Conservation (phyloP, 257 asterid genomes). For the Galeopsis tetrahit region DNA sequence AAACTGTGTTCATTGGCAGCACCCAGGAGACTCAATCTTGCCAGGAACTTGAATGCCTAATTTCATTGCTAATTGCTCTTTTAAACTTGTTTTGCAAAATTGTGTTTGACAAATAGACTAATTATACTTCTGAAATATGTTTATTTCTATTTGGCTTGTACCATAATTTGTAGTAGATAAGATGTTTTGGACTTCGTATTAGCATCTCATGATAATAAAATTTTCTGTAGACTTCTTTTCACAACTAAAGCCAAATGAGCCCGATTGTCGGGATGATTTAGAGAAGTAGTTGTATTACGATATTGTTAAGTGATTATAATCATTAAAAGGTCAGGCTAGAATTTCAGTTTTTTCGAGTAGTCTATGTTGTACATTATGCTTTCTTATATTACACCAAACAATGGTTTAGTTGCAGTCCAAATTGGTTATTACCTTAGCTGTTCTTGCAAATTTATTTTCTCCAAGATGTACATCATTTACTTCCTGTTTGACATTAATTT, state of each 20-base stretch:
- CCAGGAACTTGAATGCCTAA: not conserved
- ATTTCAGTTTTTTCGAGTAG: not conserved
- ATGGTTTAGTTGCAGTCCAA: conserved; percentile 11
- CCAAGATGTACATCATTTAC: not conserved
- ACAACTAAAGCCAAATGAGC: conserved; percentile 12
- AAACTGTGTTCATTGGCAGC: not conserved
- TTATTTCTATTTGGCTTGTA: not conserved
- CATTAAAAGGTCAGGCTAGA: not conserved
- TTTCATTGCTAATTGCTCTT: not conserved
- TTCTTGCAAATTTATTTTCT: conserved; percentile 10
- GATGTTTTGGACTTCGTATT: not conserved
- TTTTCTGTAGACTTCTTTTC: not conserved
- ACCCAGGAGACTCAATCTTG: conserved; percentile 12
- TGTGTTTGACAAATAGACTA: not conserved
- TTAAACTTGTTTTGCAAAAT: not conserved
- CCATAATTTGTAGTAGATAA: not conserved
- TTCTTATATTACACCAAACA: not conserved
- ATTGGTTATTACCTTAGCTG: not conserved
- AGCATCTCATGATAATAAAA: not conserved
- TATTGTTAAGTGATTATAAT: conserved; percentile 7
- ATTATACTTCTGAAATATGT: not conserved
- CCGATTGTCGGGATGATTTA: not conserved
- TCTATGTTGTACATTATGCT: not conserved
- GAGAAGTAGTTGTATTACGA: not conserved
- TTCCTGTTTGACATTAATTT: conserved; percentile 9